These are phyloP conservation scores for Myxozyma neotropica DNA, from an alignment of 805 yeast genomes.

Conservation along the genomic window DNA sequence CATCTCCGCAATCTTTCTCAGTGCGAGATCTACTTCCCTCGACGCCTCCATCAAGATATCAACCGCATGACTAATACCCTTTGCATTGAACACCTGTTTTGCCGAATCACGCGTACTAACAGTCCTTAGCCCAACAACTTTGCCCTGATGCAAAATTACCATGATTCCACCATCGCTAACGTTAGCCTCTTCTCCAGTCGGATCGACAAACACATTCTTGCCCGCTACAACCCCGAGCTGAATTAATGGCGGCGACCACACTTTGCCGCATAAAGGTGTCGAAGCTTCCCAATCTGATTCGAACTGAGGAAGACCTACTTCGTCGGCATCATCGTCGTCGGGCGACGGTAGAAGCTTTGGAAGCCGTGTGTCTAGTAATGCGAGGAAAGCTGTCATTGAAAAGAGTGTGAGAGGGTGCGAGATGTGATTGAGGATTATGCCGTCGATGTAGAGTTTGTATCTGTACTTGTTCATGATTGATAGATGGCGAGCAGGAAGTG, in stretches of 20 bases:
- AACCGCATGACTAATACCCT: constrained; percentile 12
- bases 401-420: constrained; percentile 81
- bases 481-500: constrained; percentile 57
- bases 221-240: constrained; percentile 79
- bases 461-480: constrained; percentile 73
- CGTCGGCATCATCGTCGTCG: constrained; percentile 12
- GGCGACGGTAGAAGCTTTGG: constrained; percentile 17
- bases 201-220: constrained; percentile 72
- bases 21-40: constrained; percentile 18
- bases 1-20: neutral
- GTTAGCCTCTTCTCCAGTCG: constrained; percentile 84
- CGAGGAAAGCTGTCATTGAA: constrained; percentile 79
- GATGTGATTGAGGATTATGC: constrained; percentile 71
- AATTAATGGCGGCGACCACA: constrained; percentile 70
- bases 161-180: constrained; percentile 84
- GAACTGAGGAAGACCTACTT: constrained; percentile 30
- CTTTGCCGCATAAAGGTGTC: constrained; percentile 46
- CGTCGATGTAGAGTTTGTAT: constrained; percentile 76
- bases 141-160: constrained; percentile 68
- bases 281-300: constrained; percentile 67
- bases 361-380: constrained; percentile 68
- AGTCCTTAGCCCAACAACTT: constrained; percentile 57
- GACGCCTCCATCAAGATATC: constrained; percentile 15
- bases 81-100: constrained; percentile 20
- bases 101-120: constrained; percentile 21